Base-by-base conservation (phyloP, 306 rosid genomes). In the Sesbania bispinosa region DNA sequence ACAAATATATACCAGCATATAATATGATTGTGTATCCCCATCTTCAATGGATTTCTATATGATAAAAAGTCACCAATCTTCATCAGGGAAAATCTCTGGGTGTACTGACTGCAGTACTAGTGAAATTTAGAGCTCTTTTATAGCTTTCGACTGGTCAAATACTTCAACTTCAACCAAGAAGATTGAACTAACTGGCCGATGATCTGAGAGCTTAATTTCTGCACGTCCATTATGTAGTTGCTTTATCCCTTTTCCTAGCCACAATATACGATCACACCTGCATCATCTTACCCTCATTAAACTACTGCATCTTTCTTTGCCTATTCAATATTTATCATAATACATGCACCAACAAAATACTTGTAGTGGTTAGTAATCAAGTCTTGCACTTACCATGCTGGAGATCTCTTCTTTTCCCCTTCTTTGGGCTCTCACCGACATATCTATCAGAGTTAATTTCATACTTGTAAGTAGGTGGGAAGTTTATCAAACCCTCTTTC, bases 391-490 rank as follows among this genome's bases (percentile, higher is more conserved):
- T 69, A 94, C 99, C 99, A 94, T 38, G 99, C 99, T 36, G 99
- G 99, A 73, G 97, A 81, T 82, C 99, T 85, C 62, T 62, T 93
- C 89, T 90, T 91, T 74, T 89, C 97, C 13, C 96, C 95, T 69
- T 93, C 98, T 81, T 91, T 6, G 83, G 88, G 62, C 67, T 80
- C 82, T 87, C 91, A 16, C 99, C 96, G 15, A 87, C 81, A 77
- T 89, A 94, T 89, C 81, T 83, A 76, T 86, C 80, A 4, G 95
- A 78, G 76, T 91, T 83, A 69, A 83, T 43, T 71, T 85, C 97
- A 76, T 94, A 94, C 65, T 94, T 94, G 81, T 94, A 94, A 42
- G 99, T 94, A 10, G 99, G 99, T 50, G 97, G 89, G 78, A 94
- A 94, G 14, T 87, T 86, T 77, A 91, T 83, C 54, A 21, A 32